Percentiles rank a stretch among this genome's conserved stretches.
Evolutionary conservation across 2,329 filamentous ascomycete genomes (phyloP).

Genomic region (Neurospora sp.): DNA sequence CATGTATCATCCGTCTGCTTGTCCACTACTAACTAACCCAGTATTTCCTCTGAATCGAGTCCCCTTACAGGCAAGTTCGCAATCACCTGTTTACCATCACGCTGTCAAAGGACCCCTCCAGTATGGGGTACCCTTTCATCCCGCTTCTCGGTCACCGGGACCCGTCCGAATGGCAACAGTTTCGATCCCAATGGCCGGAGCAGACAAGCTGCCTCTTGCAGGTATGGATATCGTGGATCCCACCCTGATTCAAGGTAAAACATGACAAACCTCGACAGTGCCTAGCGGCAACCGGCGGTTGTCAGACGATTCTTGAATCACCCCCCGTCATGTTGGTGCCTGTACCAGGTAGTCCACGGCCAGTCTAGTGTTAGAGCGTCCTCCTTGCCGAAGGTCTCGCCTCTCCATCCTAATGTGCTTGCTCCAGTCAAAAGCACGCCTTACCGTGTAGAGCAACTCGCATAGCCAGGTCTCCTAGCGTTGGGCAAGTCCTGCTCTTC

Average conservation of each 20-base stretch:
- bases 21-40: slow-evolving; percentile 8
- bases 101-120: slow-evolving; percentile 15
- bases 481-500: slow-evolving; percentile 15
- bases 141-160: slow-evolving; percentile 5
- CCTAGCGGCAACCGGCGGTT: slow-evolving; percentile 8
- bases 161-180: neutral
- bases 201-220: too few relatives aligned
- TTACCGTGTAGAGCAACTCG: slow-evolving; percentile 14
- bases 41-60: neutral
- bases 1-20: slow-evolving; percentile 15
- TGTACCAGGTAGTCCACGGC: slow-evolving; percentile 3
- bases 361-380: slow-evolving; percentile 19
- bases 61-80: slow-evolving; percentile 3
- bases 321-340: neutral
- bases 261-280: slow-evolving; percentile 19
- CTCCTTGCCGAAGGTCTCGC: slow-evolving; percentile 22
- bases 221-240: neutral
- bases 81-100: slow-evolving; percentile 11
- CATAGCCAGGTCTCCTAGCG: slow-evolving; percentile 12
- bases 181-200: neutral
- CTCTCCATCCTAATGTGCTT: slow-evolving; percentile 12
- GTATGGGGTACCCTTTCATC: slow-evolving; percentile 1
- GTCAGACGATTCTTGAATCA: slow-evolving; percentile 10
- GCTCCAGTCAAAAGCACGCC: slow-evolving; percentile 9
- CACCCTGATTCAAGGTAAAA: neutral